Conservation (phyloP, 176 grass and related monocot genomes). For the Aechmea fasciata region DNA sequence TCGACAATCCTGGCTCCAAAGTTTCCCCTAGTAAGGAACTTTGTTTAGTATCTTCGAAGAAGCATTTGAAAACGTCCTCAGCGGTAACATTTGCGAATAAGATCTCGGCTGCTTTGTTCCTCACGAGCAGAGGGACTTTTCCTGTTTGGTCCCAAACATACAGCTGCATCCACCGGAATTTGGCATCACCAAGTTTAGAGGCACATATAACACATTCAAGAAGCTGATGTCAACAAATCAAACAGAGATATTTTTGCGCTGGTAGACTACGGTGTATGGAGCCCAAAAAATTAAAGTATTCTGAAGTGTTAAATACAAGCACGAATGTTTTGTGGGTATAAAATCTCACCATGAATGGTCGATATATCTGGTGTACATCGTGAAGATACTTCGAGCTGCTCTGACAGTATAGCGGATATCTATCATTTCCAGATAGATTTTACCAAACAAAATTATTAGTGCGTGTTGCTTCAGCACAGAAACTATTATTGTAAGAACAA, state of each 20-base stretch:
- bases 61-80: conserved; percentile 38
- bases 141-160: conserved; percentile 51
- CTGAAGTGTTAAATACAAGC: background rate
- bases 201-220: conserved; percentile 5
- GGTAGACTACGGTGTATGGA: background rate
- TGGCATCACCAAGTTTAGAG: background rate
- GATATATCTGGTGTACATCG: conserved; percentile 41
- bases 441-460: conserved; percentile 29
- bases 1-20: conserved; percentile 4
- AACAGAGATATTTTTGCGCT: background rate
- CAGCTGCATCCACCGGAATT: conserved; percentile 21
- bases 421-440: conserved; percentile 12
- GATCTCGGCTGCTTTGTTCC: conserved; percentile 53
- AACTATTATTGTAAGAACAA: background rate
- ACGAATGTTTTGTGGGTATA: background rate
- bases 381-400: conserved; percentile 46
- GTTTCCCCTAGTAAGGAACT: conserved; percentile 7
- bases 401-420: conserved; percentile 30
- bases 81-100: conserved; percentile 51
- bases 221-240: background rate
- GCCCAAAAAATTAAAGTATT: background rate
- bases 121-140: conserved; percentile 44
- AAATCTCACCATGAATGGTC: conserved; percentile 43
- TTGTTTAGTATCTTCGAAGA: background rate
- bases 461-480: conserved; percentile 10